Evolutionary conservation across 768 basidiomycete species (phyloP).

Genomic region (Kwoniella sp.): DNA sequence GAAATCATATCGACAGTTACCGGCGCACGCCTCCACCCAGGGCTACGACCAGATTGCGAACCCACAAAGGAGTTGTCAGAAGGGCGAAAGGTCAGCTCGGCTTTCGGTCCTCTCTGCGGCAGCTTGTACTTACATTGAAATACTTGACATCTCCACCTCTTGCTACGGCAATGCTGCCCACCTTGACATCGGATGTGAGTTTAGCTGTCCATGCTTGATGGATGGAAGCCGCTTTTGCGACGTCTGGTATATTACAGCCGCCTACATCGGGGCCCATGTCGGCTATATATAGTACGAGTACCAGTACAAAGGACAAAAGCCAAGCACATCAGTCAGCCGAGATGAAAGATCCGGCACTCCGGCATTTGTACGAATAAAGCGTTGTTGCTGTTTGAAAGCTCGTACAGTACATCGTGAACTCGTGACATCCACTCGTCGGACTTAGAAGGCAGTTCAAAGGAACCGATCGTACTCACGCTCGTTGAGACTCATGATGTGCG

Average conservation of each 20-base stretch:
- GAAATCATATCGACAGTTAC: conserved; percentile 46
- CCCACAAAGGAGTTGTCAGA: no score
- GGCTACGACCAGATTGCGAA: conserved; percentile 16
- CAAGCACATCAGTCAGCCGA: no score
- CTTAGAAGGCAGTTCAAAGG: no score
- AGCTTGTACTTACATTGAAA: conserved; percentile 46
- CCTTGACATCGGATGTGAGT: conserved; percentile 28
- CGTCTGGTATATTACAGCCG: conserved; percentile 32
- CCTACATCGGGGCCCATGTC: conserved; percentile 26
- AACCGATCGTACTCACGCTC: conserved; percentile 46
- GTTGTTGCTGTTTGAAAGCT: no score
- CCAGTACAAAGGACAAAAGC: no score
- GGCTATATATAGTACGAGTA: conserved; percentile 16
- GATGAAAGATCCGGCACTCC: no score
- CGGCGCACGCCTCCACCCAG: conserved; percentile 47
- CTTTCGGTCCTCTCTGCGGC: no score
- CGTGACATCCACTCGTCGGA: no score
- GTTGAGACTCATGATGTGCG: conserved; percentile 45
- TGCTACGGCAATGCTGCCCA: conserved; percentile 45
- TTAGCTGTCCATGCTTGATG: conserved; percentile 37
- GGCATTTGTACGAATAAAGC: no score
- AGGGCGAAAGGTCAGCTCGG: no score
- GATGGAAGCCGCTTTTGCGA: conserved; percentile 27
- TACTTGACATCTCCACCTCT: conserved; percentile 37
- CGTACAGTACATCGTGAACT: no score